Conservation (phyloP, 495 filamentous ascomycete genomes). For the Letharia lupina region DNA sequence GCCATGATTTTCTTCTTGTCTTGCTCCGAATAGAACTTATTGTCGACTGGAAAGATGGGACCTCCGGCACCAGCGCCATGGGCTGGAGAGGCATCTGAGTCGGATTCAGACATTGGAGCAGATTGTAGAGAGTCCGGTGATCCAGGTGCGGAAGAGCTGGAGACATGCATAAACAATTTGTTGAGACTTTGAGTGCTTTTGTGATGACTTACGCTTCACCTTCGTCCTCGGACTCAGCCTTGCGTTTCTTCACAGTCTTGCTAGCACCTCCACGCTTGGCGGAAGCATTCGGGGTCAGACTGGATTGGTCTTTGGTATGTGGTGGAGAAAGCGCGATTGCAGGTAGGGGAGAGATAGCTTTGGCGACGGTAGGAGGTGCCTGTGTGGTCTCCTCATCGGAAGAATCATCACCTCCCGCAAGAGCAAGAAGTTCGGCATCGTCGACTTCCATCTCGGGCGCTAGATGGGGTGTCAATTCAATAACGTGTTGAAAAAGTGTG, state of each 20-base stretch:
- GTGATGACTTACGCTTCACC: slow-evolving; percentile 68
- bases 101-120: slow-evolving; percentile 83
- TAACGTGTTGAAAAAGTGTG: not conserved
- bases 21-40: slow-evolving; percentile 66
- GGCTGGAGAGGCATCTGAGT: slow-evolving; percentile 50
- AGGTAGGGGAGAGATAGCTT: slow-evolving; percentile 31
- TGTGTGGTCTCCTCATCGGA: slow-evolving; percentile 47
- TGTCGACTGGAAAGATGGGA: slow-evolving; percentile 77
- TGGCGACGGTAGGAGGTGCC: slow-evolving; percentile 17
- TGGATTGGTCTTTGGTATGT: slow-evolving; percentile 38
- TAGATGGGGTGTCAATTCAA: not conserved
- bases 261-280: slow-evolving; percentile 34
- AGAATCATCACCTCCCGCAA: slow-evolving; percentile 53
- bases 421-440: slow-evolving; percentile 79
- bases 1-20: slow-evolving; percentile 79
- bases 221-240: slow-evolving; percentile 63
- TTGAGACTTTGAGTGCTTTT: not conserved
- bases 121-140: slow-evolving; percentile 72
- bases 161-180: slow-evolving; percentile 20
- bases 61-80: slow-evolving; percentile 48
- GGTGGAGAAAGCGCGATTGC: slow-evolving; percentile 25
- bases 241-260: slow-evolving; percentile 36
- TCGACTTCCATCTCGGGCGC: slow-evolving; percentile 54
- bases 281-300: slow-evolving; percentile 34
- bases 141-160: slow-evolving; percentile 52